A percentile compares a stretch with the other conserved stretches of the same genome.
phyloP scores from a whole-genome alignment of 345 rosid genomes.

The Acer campestre region DNA sequence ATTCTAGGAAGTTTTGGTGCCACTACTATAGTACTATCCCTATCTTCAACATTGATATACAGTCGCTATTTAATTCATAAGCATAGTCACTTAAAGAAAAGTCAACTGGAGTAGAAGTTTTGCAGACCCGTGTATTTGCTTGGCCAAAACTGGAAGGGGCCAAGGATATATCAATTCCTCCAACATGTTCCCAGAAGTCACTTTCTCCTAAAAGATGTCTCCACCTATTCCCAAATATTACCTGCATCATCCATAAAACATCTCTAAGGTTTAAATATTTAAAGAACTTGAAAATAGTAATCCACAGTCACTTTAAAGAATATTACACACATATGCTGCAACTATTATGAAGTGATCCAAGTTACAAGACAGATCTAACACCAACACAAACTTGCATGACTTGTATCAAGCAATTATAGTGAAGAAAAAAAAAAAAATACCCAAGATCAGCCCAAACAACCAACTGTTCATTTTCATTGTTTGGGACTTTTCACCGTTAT shows the following conservation, averaged over 20 bases:
- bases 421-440: background rate
- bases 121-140: constrained; percentile 77
- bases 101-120: background rate
- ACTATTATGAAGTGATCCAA: background rate
- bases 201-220: constrained; percentile 89
- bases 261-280: no score
- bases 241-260: no score
- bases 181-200: constrained; percentile 94
- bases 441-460: background rate
- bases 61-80: background rate
- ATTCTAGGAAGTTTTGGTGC: background rate
- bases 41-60: background rate
- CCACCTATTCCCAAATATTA: constrained; percentile 91
- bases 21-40: background rate
- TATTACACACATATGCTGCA: background rate
- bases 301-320: no score
- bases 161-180: constrained; percentile 89
- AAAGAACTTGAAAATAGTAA: no score
- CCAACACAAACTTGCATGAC: background rate
- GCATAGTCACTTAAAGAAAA: background rate
- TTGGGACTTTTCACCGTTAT: background rate
- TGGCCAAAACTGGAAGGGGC: constrained; percentile 97
- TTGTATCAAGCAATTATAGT: background rate
- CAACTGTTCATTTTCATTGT: background rate
- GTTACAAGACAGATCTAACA: constrained; percentile 8